Evolutionary conservation across 179 eudicot genomes (phyloP).

Genomic region (Amaranthus tricolor): DNA sequence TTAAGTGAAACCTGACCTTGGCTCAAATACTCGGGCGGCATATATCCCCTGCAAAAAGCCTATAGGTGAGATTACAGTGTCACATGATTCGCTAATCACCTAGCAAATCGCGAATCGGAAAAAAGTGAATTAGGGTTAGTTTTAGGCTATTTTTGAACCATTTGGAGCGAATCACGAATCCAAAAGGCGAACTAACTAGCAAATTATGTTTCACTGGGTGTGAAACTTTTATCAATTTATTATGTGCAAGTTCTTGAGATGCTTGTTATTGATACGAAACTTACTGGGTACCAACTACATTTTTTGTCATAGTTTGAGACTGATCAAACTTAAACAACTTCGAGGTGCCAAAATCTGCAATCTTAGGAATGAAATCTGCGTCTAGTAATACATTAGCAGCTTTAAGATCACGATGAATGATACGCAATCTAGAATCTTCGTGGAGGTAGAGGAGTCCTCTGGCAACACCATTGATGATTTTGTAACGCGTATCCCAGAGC

Average conservation of each 20-base stretch:
- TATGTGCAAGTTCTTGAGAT: too few species aligned
- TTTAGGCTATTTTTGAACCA: too few species aligned
- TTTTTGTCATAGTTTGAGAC: conserved; percentile 27
- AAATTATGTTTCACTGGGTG: background rate
- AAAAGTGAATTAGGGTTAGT: too few species aligned
- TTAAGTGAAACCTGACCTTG: conserved; percentile 30
- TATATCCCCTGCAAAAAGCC: conserved; percentile 28
- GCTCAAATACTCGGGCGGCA: conserved; percentile 34
- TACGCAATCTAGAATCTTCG: conserved; percentile 34
- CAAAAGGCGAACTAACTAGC: background rate
- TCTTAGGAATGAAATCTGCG: conserved; percentile 34
- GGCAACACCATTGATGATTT: conserved; percentile 31
- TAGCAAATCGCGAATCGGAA: too few species aligned
- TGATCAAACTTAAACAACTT: conserved; percentile 28
- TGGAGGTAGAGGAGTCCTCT: conserved; percentile 39
- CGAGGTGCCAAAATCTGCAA: conserved; percentile 45
- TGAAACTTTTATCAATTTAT: background rate
- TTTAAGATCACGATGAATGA: conserved; percentile 37
- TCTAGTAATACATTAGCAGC: conserved; percentile 38
- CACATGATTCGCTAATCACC: too few species aligned
- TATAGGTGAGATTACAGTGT: too few species aligned
- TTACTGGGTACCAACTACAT: conserved; percentile 39
- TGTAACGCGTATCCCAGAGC: conserved; percentile 32
- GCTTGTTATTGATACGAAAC: background rate
- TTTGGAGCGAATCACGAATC: too few species aligned